Base-by-base conservation (phyloP, 1,284 basidiomycete genomes). In the Spongiforma sp. region DNA sequence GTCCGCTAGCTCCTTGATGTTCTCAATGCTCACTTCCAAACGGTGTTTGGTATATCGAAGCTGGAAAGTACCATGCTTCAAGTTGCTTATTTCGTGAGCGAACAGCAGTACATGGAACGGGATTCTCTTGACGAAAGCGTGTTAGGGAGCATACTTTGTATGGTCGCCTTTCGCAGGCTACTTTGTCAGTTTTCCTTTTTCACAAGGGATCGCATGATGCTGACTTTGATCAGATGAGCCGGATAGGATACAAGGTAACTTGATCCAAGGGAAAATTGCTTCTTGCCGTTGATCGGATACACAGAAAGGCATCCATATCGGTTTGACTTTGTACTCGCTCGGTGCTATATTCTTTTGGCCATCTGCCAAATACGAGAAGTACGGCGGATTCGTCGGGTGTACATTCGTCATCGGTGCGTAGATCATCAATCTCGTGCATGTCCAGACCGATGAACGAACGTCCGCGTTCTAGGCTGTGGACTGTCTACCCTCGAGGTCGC, bases 21-120 rank as follows among this genome's bases (percentile, higher is more conserved):
- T 37, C 83, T 95, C 62, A 93, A 93, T 79, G 87, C 91, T 61
- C 91, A 93, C 74, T 93, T 94, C 77, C 93, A 93, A 79, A 76
- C 73, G 15, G 86, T 92, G 12, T 90, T 93, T 68, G 81, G 82
- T 3, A 91, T 93, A 75, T 84, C 85, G 53, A 92, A 90, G 71
- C 84, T 91, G 24, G 87, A 94, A 75, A 94, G 91, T 54, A 94
- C 94, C 2, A 86, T 93, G 65, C 84, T 96, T 36, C 94, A 96
- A 74, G 85, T 93, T 11, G 92, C 93, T 6, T 96, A 95, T 78
- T 96, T 95, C 68, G 90, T 80, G 64, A 69, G 79, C 67, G 61
- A 59, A 26, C 24, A 24, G 26, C 37, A 19, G 37, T 53, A 21
- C 46, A 4, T 17, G 66, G 62, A 64, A 15, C 17, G 11, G 1